Conservation (phyloP, 2,329 filamentous ascomycete species). For the Pseudogymnoascus verrucosus region DNA sequence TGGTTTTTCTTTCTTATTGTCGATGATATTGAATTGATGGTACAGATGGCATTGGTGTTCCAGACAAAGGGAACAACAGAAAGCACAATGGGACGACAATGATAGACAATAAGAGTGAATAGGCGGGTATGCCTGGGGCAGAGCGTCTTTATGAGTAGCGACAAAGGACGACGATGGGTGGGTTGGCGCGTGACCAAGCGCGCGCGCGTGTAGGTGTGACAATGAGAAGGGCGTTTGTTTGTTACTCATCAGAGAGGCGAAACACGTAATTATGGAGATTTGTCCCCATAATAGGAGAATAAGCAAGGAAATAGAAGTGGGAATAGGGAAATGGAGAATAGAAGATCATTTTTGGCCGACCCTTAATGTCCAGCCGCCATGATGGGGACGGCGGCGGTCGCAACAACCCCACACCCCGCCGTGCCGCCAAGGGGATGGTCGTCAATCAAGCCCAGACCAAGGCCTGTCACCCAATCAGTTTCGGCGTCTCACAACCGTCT, state of each 20-base stretch:
- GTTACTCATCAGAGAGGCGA: not conserved
- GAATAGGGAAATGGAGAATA: not conserved
- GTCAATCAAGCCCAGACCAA: not conserved
- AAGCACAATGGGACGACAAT: conserved; percentile 2
- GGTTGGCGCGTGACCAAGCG: conserved; percentile 6
- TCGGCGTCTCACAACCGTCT: not conserved
- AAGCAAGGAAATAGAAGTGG: not conserved
- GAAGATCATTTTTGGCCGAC: not conserved
- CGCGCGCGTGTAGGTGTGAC: not conserved
- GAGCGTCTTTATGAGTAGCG: not conserved
- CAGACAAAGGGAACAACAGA: not conserved
- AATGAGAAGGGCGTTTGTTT: conserved; percentile 7
- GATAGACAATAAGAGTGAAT: not conserved
- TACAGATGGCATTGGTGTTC: not conserved
- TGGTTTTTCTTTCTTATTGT: not conserved
- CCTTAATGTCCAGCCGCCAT: conserved; percentile 6
- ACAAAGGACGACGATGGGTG: not conserved
- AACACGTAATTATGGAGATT: not conserved
- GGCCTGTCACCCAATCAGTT: conserved; percentile 9
- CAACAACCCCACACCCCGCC: not conserved
- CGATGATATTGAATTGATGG: not conserved
- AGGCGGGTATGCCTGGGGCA: not conserved
- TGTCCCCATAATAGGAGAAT: not conserved
- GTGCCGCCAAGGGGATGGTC: not conserved
- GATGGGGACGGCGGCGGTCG: not conserved